Evolutionary conservation across 352 stramenopile species (phyloP), one percentile per base, ranked within the genome.

Genomic region (Peronospora destructor): DNA sequence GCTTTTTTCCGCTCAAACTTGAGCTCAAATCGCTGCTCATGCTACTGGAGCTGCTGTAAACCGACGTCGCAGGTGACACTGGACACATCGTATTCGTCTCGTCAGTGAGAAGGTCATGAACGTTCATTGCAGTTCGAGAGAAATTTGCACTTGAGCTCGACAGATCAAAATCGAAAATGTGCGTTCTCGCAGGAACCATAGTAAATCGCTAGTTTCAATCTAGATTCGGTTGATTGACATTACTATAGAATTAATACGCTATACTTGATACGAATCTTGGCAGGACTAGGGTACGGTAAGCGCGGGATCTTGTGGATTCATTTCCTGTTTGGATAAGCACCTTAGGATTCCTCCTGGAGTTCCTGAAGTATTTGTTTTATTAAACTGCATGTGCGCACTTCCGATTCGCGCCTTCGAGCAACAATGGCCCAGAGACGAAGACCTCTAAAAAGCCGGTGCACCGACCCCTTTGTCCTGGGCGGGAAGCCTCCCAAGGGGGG

Each of bases 181-280:
- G 23, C 23, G 23, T 26, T 3, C 23, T 26, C 23, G 4, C 23
- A 26, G 19, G 19, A 21, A 21, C 19, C 19, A 21, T 21, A 21
- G 70, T 54, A 75, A 73, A 64, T 57, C 46, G 23, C 56, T 57
- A 68, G 55, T 67, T 66, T 71, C 75, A 71, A 76, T 71, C 28
- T 50, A 56, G 54, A 67, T 67, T 64, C 65, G 61, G 64, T 60
- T 57, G 48, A 56, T 41, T 56, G 52, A 42, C 36, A 16, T 11
- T 25, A 19, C 4, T 14, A 1, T 11, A 11, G 8, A 49, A 53
- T 44, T 6, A 16, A 59, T 51, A 0, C 0, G 1, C 4, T 0
- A 1, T 7, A 32, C n/a, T 35, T 44, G 14, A 30, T 12, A 10
- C 21, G 39, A 64, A 64, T 60, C 56, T 57, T 51, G 17, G 0